phyloP scores from a whole-genome alignment of 2,329 filamentous ascomycete genomes.

The Zasmidium angulare region DNA sequence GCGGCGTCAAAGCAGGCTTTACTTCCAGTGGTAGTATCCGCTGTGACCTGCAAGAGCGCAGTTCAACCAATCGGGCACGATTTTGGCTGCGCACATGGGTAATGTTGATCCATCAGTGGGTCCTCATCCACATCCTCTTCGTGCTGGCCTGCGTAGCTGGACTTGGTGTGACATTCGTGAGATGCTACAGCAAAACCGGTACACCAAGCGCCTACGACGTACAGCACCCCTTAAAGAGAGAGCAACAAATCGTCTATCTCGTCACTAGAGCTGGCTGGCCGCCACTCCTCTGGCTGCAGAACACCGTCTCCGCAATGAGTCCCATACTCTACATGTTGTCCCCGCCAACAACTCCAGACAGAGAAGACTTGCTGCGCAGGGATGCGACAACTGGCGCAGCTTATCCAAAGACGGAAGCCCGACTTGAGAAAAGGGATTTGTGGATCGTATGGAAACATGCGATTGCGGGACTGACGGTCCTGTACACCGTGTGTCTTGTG shows the following conservation, averaged over 20 bases:
- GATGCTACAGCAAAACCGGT: not conserved
- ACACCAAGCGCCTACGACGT: not conserved
- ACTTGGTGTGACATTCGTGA: not conserved
- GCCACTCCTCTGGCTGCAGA: slow-evolving; percentile 54
- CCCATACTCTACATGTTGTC: slow-evolving; percentile 62
- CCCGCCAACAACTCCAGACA: slow-evolving; percentile 58
- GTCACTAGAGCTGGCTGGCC: slow-evolving; percentile 64
- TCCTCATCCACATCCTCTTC: slow-evolving; percentile 11
- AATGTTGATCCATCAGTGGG: slow-evolving; percentile 6
- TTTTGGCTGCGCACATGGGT: slow-evolving; percentile 1
- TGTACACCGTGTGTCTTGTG: not conserved
- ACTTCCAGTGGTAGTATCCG: slow-evolving; percentile 59
- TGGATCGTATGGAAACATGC: not conserved
- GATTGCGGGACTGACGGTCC: not conserved
- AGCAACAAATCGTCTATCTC: slow-evolving; percentile 46
- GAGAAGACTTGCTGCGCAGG: slow-evolving; percentile 57
- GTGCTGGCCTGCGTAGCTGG: not conserved
- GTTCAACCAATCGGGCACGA: slow-evolving; percentile 30
- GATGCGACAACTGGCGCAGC: slow-evolving; percentile 58
- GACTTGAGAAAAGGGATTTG: not conserved
- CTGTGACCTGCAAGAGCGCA: slow-evolving; percentile 59
- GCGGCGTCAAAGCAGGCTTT: slow-evolving; percentile 59
- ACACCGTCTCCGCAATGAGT: slow-evolving; percentile 8
- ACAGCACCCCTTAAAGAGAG: not conserved
- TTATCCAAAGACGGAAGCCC: slow-evolving; percentile 38